Base-by-base conservation (phyloP, 352 stramenopile genomes). In the Elongisporangium senticosum region DNA sequence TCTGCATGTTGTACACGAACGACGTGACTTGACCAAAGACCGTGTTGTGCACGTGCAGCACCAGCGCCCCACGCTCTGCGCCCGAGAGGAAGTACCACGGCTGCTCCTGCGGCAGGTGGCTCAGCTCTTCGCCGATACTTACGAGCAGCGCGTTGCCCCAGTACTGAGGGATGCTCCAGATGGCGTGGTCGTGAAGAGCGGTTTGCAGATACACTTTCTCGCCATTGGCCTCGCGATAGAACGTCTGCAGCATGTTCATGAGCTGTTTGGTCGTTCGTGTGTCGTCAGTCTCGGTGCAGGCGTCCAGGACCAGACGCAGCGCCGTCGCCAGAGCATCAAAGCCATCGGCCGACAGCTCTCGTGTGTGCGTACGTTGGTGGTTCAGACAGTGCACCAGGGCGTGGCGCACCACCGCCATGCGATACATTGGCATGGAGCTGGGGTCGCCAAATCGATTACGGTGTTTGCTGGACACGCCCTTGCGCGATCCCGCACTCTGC, bases 181-280 rank as follows among this genome's bases (percentile, higher is more conserved):
- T 66, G 1, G 69, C 47, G 58, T 94, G 85, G 24, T 82, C 65
- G 40, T 71, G 62, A 14, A 94, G 53, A 19, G 69, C 50, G 17
- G 65, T 65, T 11, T 87, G 75, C 19, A 94, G 60, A 58, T 84
- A 94, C 20, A 83, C 74, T 54, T 91, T 85, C 15, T 63, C 59
- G 10, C 69, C 63, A 43, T 82, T 81, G 43, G 63, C 74, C 14
- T 51, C 60, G 14, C 68, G 67, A 53, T 91, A 89, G 47, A 94
- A 94, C 2, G 85, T 94, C 61, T 94, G 85, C 19, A 88, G 57
- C 82, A 94, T 84, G 61, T 94, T 92, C 82, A 94, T 91, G 4
- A 94, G 65, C 21, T 81, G 72, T 55, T 86, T 89, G 58, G 74
- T 83, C 0, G 69, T 86, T 22, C 74, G 79, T 14, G 68, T 89